phyloP scores from a whole-genome alignment of 495 filamentous ascomycete species.

The Hyaloscypha finlandica region DNA sequence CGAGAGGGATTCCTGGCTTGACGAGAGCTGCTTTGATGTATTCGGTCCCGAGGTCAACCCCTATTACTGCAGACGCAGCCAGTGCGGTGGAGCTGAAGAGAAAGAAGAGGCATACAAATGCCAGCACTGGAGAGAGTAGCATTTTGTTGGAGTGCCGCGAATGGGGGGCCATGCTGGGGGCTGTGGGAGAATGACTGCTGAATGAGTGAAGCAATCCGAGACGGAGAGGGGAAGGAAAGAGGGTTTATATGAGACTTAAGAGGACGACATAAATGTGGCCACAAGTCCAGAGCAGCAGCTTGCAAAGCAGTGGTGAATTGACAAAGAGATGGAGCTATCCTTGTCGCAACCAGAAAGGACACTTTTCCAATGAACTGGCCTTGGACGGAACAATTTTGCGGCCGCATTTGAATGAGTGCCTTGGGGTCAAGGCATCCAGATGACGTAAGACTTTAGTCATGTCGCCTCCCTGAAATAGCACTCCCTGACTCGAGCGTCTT shows the following conservation, averaged over 20 bases:
- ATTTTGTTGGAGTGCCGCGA: conserved; percentile 17
- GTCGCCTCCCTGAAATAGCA: neutral
- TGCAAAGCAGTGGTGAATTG: conserved; percentile 19
- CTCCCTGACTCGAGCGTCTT: neutral
- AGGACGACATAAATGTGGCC: conserved; percentile 30
- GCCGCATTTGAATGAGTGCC: conserved; percentile 10
- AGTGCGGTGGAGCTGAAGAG: conserved; percentile 51
- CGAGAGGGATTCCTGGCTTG: conserved; percentile 96
- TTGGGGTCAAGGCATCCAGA: neutral
- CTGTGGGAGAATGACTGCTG: conserved; percentile 24
- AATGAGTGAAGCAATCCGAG: conserved; percentile 32
- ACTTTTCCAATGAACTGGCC: conserved; percentile 20
- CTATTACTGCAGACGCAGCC: conserved; percentile 73
- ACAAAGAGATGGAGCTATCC: conserved; percentile 18
- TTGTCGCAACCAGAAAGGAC: conserved; percentile 28
- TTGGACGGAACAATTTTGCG: conserved; percentile 8
- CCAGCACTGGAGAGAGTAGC: conserved; percentile 41
- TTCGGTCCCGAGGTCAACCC: conserved; percentile 93
- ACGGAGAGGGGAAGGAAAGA: conserved; percentile 10
- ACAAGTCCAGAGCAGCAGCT: conserved; percentile 20
- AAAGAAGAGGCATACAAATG: conserved; percentile 49
- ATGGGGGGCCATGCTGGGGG: conserved; percentile 25
- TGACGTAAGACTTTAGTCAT: neutral
- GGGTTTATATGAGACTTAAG: conserved; percentile 27
- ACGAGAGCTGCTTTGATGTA: conserved; percentile 97